These are phyloP conservation scores for Lotus japonicus DNA, from an alignment of 306 rosid species.

Conservation along the genomic window DNA sequence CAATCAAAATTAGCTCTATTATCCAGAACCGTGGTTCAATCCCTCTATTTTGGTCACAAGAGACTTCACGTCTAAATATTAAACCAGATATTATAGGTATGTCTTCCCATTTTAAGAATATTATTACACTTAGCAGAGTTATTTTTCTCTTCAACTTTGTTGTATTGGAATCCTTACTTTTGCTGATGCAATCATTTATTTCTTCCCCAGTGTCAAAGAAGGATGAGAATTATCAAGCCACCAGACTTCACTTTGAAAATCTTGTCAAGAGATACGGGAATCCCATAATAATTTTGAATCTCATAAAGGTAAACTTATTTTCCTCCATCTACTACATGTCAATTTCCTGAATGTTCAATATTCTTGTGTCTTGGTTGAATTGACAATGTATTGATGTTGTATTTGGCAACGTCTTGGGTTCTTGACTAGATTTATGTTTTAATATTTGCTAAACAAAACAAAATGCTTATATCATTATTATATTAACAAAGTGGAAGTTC, in stretches of 20 bases:
- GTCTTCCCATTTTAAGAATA: constrained; percentile 21
- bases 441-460: background rate
- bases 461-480: background rate
- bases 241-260: constrained; percentile 90
- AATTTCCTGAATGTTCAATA: background rate
- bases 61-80: constrained; percentile 79
- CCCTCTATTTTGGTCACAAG: constrained; percentile 98
- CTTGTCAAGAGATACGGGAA: constrained; percentile 85
- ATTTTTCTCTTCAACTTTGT: constrained; percentile 2
- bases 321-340: background rate
- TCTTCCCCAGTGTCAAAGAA: constrained; percentile 64
- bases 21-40: constrained; percentile 96
- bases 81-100: constrained; percentile 86
- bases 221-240: constrained; percentile 77
- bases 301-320: constrained; percentile 65
- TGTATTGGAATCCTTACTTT: background rate
- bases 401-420: constrained; percentile 9
- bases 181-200: constrained; percentile 12
- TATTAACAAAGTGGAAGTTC: background rate
- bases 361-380: constrained; percentile 6
- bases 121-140: background rate
- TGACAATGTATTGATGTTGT: background rate
- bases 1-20: constrained; percentile 71
- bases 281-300: constrained; percentile 88
- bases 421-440: constrained; percentile 9